Conservation (phyloP, 805 yeast species). For the Lachancea nothofagi region DNA sequence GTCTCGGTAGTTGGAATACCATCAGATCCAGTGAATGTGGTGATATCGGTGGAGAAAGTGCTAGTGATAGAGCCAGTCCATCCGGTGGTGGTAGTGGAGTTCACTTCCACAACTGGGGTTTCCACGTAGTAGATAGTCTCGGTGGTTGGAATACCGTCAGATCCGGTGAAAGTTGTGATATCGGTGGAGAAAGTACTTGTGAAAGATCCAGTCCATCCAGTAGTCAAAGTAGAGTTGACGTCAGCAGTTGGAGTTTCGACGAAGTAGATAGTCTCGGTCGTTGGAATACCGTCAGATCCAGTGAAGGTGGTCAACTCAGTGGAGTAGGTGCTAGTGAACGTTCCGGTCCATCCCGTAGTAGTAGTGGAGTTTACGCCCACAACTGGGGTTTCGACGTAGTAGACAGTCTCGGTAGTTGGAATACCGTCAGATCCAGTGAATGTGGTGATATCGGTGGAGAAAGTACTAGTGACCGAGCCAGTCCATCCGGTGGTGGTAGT, state of each 20-base stretch:
- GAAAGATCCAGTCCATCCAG: constrained; percentile 2
- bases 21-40: constrained; percentile 8
- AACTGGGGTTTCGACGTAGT: constrained; percentile 9
- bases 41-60: constrained; percentile 5
- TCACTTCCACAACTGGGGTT: constrained; percentile 1
- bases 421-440: constrained; percentile 9
- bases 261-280: constrained; percentile 5
- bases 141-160: constrained; percentile 5
- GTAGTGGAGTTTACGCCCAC: constrained; percentile 10
- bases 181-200: constrained; percentile 10
- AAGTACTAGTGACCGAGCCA: constrained; percentile 9
- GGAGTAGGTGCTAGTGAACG: no score
- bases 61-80: constrained; percentile 13
- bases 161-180: constrained; percentile 3
- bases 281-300: constrained; percentile 10
- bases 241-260: constrained; percentile 13
- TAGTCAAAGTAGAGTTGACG: constrained; percentile 10
- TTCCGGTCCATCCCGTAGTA: no score
- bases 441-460: constrained; percentile 2
- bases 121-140: constrained; percentile 9
- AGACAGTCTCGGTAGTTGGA: constrained; percentile 3
- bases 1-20: constrained; percentile 6
- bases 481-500: constrained; percentile 10
- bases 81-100: constrained; percentile 1
- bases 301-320: constrained; percentile 2